Evolutionary conservation across 176 grass and related monocot genomes (phyloP).

Genomic region (Musa beccarii): DNA sequence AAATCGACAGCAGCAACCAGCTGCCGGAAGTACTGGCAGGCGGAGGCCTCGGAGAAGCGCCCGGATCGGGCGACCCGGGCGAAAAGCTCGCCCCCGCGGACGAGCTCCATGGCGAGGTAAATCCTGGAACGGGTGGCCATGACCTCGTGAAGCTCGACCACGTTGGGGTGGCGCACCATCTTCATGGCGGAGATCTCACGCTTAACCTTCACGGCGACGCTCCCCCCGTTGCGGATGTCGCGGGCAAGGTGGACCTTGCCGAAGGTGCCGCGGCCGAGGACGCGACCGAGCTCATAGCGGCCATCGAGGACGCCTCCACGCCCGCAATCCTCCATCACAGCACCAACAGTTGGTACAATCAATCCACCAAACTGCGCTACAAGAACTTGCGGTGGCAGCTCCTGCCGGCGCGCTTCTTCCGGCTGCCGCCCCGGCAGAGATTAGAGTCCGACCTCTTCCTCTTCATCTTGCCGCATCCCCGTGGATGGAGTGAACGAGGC

Average conservation of each 20-base stretch:
- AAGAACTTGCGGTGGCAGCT: neutral
- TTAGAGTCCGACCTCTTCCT: neutral
- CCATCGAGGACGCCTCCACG: neutral
- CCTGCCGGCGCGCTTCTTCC: neutral
- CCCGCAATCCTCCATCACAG: neutral
- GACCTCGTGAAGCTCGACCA: slow-evolving; percentile 13
- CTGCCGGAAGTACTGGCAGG: slow-evolving; percentile 4
- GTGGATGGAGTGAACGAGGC: neutral
- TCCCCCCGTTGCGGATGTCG: neutral
- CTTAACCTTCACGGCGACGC: neutral
- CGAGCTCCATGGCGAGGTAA: slow-evolving; percentile 95
- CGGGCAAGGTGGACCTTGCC: neutral
- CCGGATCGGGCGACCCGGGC: neutral
- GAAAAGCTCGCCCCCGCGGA: slow-evolving; percentile 83
- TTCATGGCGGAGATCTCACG: slow-evolving; percentile 10
- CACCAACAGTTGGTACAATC: neutral
- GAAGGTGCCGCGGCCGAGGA: neutral
- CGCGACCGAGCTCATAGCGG: neutral
- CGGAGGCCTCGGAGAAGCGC: neutral
- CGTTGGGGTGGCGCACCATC: neutral
- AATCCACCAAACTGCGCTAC: neutral
- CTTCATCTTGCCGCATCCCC: neutral
- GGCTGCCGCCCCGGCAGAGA: neutral
- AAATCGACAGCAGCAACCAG: neutral
- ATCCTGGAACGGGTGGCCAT: slow-evolving; percentile 47